A percentile compares a stretch with the other conserved stretches of the same genome.
These are phyloP conservation scores for Glycine soja DNA, from an alignment of 306 rosid species.

Conservation along the genomic window DNA sequence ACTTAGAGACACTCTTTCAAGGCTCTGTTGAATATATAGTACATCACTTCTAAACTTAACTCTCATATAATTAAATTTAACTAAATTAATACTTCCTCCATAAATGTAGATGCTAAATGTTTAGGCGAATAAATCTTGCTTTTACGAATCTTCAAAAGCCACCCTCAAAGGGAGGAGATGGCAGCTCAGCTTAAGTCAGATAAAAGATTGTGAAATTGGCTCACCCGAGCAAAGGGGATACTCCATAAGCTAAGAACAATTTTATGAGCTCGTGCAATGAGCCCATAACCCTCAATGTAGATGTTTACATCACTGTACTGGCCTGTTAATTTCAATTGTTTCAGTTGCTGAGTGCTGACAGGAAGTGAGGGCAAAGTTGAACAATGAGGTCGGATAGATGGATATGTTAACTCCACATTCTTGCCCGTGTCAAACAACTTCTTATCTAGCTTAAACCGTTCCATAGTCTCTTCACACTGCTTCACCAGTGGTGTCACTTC, in stretches of 20 bases:
- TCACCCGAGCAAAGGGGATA: conserved; percentile 87
- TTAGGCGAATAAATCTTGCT: conserved; percentile 10
- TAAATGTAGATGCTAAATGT: conserved; percentile 16
- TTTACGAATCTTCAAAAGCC: conserved; percentile 4
- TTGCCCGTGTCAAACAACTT: conserved; percentile 60
- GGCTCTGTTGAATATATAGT: conserved; percentile 38
- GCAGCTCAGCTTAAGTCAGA: conserved; percentile 7
- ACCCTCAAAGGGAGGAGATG: background rate
- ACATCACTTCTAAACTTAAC: conserved; percentile 10
- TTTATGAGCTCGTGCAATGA: conserved; percentile 71
- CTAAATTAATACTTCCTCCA: conserved; percentile 35
- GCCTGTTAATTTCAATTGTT: conserved; percentile 65
- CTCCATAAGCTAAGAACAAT: conserved; percentile 95
- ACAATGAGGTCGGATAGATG: conserved; percentile 64
- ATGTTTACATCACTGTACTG: conserved; percentile 77
- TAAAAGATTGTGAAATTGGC: conserved; percentile 31
- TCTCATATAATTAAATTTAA: conserved; percentile 1
- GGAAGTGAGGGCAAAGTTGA: conserved; percentile 78
- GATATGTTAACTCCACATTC: conserved; percentile 70
- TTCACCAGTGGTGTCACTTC: conserved; percentile 79
- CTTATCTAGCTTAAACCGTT: conserved; percentile 63
- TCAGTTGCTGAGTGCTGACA: conserved; percentile 58
- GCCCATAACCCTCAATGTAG: conserved; percentile 68
- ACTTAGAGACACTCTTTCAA: conserved; percentile 25
- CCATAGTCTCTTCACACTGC: conserved; percentile 79